Evolutionary conservation across 345 rosid genomes (phyloP), one percentile per base, ranked within the genome.

Genomic region (Syzygium oleosum): DNA sequence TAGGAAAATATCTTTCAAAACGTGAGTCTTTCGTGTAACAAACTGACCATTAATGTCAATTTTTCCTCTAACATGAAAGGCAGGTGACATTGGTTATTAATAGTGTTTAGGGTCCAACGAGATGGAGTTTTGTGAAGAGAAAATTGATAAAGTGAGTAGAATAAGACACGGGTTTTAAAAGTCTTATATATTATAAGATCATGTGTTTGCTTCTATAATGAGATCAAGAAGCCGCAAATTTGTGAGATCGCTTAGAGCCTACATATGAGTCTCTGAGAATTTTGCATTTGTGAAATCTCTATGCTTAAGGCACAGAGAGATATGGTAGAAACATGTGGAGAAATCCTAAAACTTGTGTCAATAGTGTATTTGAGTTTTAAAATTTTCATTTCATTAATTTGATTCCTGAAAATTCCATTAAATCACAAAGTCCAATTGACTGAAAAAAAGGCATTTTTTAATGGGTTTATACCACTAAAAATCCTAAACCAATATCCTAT

Each of bases 401-500:
- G 41, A 65, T 15, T 15, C 21, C 3, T 29, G 41, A 63, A 29
- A 63, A 31, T 7, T 31, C 73, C 73, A 29, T n/a, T 7, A 65
- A 17, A 61, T 61, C 17, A n/a, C 34, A 12, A 65, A 65, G 16
- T 68, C 22, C 43, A 65, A 31, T 65, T 0, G 1, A 31, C 12
- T 15, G 12, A 31, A 31, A 31, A n/a, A 65, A 31, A 68, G 3
- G 1, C 43, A 16, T 31, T 65, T 8, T 65, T 16, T 31, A 16
- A 29, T 65, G 43, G 43, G 43, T 31, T 0, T 0, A 65, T 31
- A 31, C 38, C 0, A 3, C 73, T 6, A 0, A n/a, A 61, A 63
- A 63, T 63, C 5, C 1, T 14, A 29, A 14, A 63, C 0, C 0
- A 0, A 0, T 65, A 65, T 0, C 2, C 2, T 1, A 65, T 4